Evolutionary conservation across 257 asterid species (phyloP), one percentile per base, ranked within the genome.

Genomic region (Penstemon eatonii): DNA sequence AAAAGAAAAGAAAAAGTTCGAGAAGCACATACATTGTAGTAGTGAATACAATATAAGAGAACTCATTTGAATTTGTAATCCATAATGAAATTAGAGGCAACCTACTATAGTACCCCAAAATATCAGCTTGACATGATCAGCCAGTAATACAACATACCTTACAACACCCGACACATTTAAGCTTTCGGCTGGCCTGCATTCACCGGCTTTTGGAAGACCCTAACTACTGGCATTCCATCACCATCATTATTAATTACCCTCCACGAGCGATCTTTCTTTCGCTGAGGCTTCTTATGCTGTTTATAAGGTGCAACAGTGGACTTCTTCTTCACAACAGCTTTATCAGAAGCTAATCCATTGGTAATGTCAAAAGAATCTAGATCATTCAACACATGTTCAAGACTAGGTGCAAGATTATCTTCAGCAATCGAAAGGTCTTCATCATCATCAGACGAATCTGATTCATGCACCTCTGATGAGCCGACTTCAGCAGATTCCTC

Each of bases 181-280:
- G 75, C 79, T 25, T 65, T 79, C 69, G 63, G 57, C 56, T 91
- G 85, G 40, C 89, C 96, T 12, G 88, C 71, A 53, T 81, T 88
- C 41, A 75, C 78, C 0, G 88, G 85, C 83, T 91, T 93, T 64
- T 83, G 92, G 75, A 87, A 83, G 39, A 81, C 99, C 79, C 89
- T 75, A 53, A 84, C 85, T 3, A 84, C 77, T 0, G 97, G 95
- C 99, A 89, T 89, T 64, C 96, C 97, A 73, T 94, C 97, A 12
- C 84, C 86, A 37, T 73, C 95, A 46, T 68, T 72, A 7, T 72
- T 75, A 52, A 63, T 70, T 15, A 83, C 90, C 79, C 96, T 89
- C 96, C 99, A 94, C 9, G 91, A 50, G 3, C 97, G 79, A 43
- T 91, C 96, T 78, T 94, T 94, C 91, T 83, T 87, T 59, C 91